Base-by-base conservation (phyloP, 1,284 basidiomycete species). In the Cutaneotrichosporon sp. region DNA sequence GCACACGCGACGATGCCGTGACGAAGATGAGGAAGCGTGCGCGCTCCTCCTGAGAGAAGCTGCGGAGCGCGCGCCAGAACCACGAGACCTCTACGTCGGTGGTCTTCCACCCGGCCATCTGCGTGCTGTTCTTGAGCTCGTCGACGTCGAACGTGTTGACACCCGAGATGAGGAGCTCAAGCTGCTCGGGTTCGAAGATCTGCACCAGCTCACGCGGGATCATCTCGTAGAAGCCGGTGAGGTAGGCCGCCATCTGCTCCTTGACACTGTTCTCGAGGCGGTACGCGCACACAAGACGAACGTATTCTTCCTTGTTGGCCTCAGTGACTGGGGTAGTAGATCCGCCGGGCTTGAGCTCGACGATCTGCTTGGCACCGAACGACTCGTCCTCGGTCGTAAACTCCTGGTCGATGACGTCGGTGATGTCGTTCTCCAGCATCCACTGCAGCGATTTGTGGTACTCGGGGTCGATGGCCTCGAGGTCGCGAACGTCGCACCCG, bases 1-100 rank as follows among this genome's bases (percentile, higher is more conserved):
- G 97, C 0, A 99, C 97, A 63, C 95, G 88, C 40, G 93, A 95
- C 1, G 94, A 80, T 34, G 93, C 70, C 86, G 97, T 97, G 40
- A 95, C 95, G 81, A 99, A 99, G 83, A 97, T 97, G 69, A 96
- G 83, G 62, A 95, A 90, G 78, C 97, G 96, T 21, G 95, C 94
- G 64, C 94, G 86, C 81, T 99, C 94, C 72, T 97, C 95, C 59
- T 96, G 91, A 72, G 92, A 95, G 83, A 98, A 98, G 14, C 92
- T 95, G 78, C 98, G 94, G 58, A 99, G 86, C 2, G 96, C 95
- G 70, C 97, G 87, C 97, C 97, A 99, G 90, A 94, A 98, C 95
- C 96, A 99, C 38, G 92, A 89, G 65, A 99, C 91, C 73, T 96
- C 92, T 3, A 95, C 91, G 80, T 99, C 96, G 14, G 78, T 78